Base-by-base conservation (phyloP, 306 rosid genomes). In the Vigna mungo region DNA sequence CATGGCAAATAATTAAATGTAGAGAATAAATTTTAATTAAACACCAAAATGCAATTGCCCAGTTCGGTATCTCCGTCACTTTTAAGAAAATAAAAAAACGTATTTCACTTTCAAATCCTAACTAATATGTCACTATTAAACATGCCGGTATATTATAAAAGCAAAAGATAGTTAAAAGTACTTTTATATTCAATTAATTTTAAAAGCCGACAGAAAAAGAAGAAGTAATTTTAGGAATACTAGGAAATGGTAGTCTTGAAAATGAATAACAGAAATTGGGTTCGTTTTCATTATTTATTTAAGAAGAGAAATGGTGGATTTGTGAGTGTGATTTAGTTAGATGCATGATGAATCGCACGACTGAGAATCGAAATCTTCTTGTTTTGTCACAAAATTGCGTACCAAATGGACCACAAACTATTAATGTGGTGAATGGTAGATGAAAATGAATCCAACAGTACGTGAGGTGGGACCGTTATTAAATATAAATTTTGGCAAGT, bases 341-440 rank as follows among this genome's bases (percentile, higher is more conserved):
- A 16, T 32, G 10, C 46, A 55, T 44, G 53, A 51, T 30, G 11
- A n/a, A 36, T 30, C 3, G 15, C 59, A 51, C 5, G 18, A 49
- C 43, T 68, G n/a, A 14, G 67, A 59, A 54, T 63, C 11, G 27
- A 55, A 17, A 76, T 58, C 37, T 66, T 72, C 68, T 67, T 43
- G 54, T 49, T 56, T 73, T 43, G 55, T 41, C 66, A 58, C 59
- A 59, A 56, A 74, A 58, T 59, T 49, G 44, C 37, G 25, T 56
- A 54, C 44, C 0, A 49, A 68, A 73, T 56, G 83, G 88, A 76
- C 80, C 84, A 64, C 66, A 23, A 59, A 54, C 51, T 64, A 77
- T 83, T 71, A 79, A 82, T 79, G 78, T 43, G 61, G 74, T 70
- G 66, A 78, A 71, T 21, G 65, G 80, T 75, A 43, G 86, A 56